These are phyloP conservation scores for Cnidoscolus chayamansa DNA, from an alignment of 441 rosid species.

Conservation along the genomic window DNA sequence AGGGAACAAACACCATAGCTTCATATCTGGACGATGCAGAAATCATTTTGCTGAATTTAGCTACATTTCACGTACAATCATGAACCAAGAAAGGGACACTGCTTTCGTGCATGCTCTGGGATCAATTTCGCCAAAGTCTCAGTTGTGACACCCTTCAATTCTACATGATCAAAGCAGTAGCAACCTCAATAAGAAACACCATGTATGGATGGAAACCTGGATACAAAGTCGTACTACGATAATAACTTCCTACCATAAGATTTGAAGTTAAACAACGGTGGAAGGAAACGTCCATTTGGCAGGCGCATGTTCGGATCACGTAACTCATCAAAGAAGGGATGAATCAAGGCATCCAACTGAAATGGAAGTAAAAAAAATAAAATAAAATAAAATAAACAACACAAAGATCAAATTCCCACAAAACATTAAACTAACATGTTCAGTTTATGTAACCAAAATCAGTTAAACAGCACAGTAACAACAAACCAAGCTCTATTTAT, in stretches of 20 bases:
- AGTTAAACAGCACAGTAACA: neutral
- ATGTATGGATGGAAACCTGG: neutral
- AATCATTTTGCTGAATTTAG: slow-evolving; percentile 5
- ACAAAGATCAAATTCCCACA: neutral
- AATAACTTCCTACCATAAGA: slow-evolving; percentile 51
- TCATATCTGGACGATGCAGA: slow-evolving; percentile 13
- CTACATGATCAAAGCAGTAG: slow-evolving; percentile 32
- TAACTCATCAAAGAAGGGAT: slow-evolving; percentile 91
- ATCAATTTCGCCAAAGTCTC: slow-evolving; percentile 68
- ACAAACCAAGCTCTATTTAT: neutral
- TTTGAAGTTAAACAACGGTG: slow-evolving; percentile 87
- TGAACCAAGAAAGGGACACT: slow-evolving; percentile 64
- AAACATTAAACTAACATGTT: neutral
- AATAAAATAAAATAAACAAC: neutral
- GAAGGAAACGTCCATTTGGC: slow-evolving; percentile 90
- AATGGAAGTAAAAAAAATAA: neutral
- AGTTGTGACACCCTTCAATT: slow-evolving; percentile 62
- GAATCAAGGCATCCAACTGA: slow-evolving; percentile 80
- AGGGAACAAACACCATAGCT: slow-evolving; percentile 23
- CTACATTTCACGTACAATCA: slow-evolving; percentile 35
- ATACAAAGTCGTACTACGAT: neutral
- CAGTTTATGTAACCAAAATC: neutral
- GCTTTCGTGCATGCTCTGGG: slow-evolving; percentile 92
- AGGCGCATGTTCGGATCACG: slow-evolving; percentile 77
- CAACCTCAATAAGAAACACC: slow-evolving; percentile 1